Evolutionary conservation across 2,329 filamentous ascomycete species (phyloP), one percentile per base, ranked within the genome.

Genomic region (Emergomyces pasteurianus): DNA sequence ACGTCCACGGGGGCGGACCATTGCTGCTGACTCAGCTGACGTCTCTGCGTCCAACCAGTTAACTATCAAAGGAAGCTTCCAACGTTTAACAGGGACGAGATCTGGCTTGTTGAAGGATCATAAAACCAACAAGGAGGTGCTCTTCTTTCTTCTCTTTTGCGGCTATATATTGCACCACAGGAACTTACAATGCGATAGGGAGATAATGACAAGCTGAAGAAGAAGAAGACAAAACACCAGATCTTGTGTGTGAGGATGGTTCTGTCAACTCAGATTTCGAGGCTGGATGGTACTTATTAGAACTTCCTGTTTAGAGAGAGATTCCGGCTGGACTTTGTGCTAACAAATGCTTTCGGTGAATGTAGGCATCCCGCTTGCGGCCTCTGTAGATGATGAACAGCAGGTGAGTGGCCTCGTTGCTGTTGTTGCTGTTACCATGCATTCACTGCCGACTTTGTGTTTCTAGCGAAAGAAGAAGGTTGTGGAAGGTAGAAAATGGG

Each of bases 341-440:
- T 31, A 21, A 59, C 16, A 18, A 38, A 23, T 47, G 60, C 42
- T 54, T 55, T 49, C 21, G 59, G 21, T 63, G 56, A 64, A 62
- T 65, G 58, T 69, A 96, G 92, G 92, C 82, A 84, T 97, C 66
- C 92, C 95, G 82, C 84, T 99, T 67, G 92, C 91, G 72, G 92
- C 92, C 63, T 96, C 92, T 1, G 90, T 96, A 69, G 94, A 97
- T 75, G 94, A 97, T 76, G 91, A 96, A 73, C 85, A 89, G 78
- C 85, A 89, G 78, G 86, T 87, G 71, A 63, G 75, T 67, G 54
- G 34, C 34, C 26, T 6, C 28, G 6, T 9, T 31, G 47, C 23
- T 50, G 47, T 14, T 31, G 23, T 31, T 53, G 50, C 26, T 50
- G 50, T 54, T 61, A 31, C 57, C 36, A 46, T n/a, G n/a, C n/a